Conservation (phyloP, 164 flowering plant genomes). For the Amborella trichopoda region DNA sequence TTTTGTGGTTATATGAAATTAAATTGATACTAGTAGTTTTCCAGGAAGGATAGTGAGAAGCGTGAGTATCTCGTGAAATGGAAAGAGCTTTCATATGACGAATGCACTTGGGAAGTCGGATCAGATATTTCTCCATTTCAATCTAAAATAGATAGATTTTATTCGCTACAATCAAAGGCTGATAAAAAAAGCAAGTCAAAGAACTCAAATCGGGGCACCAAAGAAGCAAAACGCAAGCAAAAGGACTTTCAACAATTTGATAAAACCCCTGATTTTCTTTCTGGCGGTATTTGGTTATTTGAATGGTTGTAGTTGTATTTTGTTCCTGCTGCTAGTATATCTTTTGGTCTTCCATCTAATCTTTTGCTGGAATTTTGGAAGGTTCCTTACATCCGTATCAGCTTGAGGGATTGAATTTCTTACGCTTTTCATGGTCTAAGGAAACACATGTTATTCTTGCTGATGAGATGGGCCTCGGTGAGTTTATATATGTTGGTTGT, state of each 20-base stretch:
- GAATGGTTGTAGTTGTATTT: not conserved
- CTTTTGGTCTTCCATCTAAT: conserved; percentile 3
- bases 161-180: conserved; percentile 40
- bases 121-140: conserved; percentile 80
- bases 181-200: conserved; percentile 43
- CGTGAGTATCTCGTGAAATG: conserved; percentile 92
- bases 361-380: conserved; percentile 10
- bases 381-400: conserved; percentile 95
- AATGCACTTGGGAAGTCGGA: conserved; percentile 88
- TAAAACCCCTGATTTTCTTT: conserved; percentile 72
- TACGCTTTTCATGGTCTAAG: conserved; percentile 90
- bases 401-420: conserved; percentile 92
- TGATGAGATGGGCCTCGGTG: conserved; percentile 99
- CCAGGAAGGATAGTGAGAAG: conserved; percentile 53
- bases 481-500: conserved; percentile 7
- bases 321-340: not conserved
- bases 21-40: too few relatives aligned
- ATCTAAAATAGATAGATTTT: conserved; percentile 66
- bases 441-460: conserved; percentile 97
- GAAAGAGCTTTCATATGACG: conserved; percentile 90
- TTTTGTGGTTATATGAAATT: too few relatives aligned
- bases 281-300: conserved; percentile 55
- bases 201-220: conserved; percentile 27
- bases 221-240: conserved; percentile 39
- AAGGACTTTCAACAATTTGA: conserved; percentile 89